Percentiles rank a stretch among this genome's conserved stretches.
These are phyloP conservation scores for Mesotaenium endlicherianum DNA, from an alignment of 139 green algal species.

Conservation along the genomic window DNA sequence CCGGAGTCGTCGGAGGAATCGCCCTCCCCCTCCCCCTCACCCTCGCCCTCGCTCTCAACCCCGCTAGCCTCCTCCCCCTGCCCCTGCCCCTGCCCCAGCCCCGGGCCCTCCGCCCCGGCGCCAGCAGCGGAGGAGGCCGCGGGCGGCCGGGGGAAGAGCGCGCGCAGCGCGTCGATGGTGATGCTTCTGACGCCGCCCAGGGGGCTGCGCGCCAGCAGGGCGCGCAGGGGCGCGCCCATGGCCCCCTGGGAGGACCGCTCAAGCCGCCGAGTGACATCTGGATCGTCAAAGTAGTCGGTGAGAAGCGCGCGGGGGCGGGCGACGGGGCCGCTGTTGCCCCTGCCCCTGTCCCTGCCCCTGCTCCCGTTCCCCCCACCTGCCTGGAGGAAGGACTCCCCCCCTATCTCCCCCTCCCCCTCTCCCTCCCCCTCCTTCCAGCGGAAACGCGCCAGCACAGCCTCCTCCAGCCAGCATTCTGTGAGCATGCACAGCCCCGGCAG, in stretches of 20 bases:
- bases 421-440: background rate
- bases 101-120: too few species aligned
- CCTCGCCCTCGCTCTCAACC: background rate
- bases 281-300: constrained; percentile 9
- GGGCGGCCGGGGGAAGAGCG: too few species aligned
- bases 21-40: background rate
- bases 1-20: too few species aligned
- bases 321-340: background rate
- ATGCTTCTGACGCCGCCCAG: too few species aligned
- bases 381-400: background rate
- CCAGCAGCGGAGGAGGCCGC: too few species aligned
- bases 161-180: too few species aligned
- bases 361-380: background rate
- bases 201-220: too few species aligned
- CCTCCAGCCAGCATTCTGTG: constrained; percentile 33
- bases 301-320: too few species aligned
- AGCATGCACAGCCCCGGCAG: constrained; percentile 49
- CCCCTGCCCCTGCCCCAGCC: too few species aligned
- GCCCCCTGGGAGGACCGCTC: too few species aligned
- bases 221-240: too few species aligned
- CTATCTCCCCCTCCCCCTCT: background rate
- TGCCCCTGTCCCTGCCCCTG: background rate
- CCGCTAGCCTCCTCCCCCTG: constrained; percentile 33
- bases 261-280: background rate
- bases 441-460: constrained; percentile 41